A percentile compares a stretch with the other conserved stretches of the same genome.
Evolutionary conservation across 768 basidiomycete species (phyloP).

Genomic region (Lentinula aciculospora): DNA sequence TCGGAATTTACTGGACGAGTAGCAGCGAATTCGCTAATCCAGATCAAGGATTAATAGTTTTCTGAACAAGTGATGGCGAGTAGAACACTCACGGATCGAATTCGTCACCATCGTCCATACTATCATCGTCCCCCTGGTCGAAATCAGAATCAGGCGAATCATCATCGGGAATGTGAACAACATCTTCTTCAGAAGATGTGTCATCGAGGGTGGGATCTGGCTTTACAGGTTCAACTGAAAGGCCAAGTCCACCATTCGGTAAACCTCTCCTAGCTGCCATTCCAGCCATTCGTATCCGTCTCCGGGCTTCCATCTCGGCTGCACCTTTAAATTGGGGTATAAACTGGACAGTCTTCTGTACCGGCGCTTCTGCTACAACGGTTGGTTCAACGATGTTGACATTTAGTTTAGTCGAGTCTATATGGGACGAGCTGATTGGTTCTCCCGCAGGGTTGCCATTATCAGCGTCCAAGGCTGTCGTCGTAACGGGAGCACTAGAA

Average conservation of each 20-base stretch:
- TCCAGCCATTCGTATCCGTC: slow-evolving; percentile 61
- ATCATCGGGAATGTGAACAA: slow-evolving; percentile 39
- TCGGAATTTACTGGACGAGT: slow-evolving; percentile 51
- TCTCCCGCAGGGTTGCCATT: slow-evolving; percentile 5
- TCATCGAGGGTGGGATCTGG: slow-evolving; percentile 35
- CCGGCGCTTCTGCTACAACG: slow-evolving; percentile 32
- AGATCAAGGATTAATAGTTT: neutral
- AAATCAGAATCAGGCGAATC: slow-evolving; percentile 44
- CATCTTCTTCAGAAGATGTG: slow-evolving; percentile 54
- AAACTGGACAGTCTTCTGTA: slow-evolving; percentile 52
- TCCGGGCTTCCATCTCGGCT: slow-evolving; percentile 79
- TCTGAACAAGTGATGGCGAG: neutral
- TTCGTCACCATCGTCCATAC: slow-evolving; percentile 62
- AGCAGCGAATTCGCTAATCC: slow-evolving; percentile 60
- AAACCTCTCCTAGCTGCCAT: slow-evolving; percentile 1
- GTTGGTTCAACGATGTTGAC: slow-evolving; percentile 37
- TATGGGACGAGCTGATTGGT: neutral
- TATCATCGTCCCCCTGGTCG: slow-evolving; percentile 43
- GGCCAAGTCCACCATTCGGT: slow-evolving; percentile 23
- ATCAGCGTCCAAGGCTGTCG: slow-evolving; percentile 16
- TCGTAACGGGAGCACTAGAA: slow-evolving; percentile 1
- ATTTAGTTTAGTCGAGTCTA: slow-evolving; percentile 19
- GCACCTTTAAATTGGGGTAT: slow-evolving; percentile 77
- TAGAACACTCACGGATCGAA: slow-evolving; percentile 66
- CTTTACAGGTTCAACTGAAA: slow-evolving; percentile 21